Conservation (phyloP, 2,329 filamentous ascomycete genomes). For the Sclerotinia subarctica region DNA sequence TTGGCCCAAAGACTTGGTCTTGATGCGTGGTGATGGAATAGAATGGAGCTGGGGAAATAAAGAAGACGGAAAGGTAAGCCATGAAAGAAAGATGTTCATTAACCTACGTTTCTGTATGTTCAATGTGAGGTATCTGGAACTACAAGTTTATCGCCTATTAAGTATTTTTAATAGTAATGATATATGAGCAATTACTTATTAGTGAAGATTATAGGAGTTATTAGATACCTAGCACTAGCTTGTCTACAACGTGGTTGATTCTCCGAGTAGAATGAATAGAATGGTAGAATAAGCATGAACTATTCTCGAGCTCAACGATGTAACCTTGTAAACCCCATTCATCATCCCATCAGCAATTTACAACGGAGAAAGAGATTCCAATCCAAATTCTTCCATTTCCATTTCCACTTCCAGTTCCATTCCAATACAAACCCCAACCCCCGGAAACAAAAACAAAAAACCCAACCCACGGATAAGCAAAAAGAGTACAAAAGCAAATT, state of each 20-base stretch:
- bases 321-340: too few relatives aligned
- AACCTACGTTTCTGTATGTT: neutral
- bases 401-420: too few relatives aligned
- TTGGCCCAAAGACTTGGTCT: slow-evolving; percentile 27
- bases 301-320: too few relatives aligned
- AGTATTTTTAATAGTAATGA: neutral
- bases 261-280: too few relatives aligned
- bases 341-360: too few relatives aligned
- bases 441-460: neutral
- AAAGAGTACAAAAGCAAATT: neutral
- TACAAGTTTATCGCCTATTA: neutral
- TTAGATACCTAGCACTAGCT: neutral
- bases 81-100: neutral
- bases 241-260: too few relatives aligned
- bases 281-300: too few relatives aligned
- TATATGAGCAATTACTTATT: neutral
- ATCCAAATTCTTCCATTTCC: too few relatives aligned
- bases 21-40: neutral
- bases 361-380: too few relatives aligned
- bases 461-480: neutral
- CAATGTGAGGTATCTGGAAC: neutral
- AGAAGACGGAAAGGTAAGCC: too few relatives aligned
- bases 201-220: neutral
- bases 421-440: too few relatives aligned
- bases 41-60: neutral